phyloP scores from a whole-genome alignment of 768 basidiomycete genomes.

The Lactarius trivialis region DNA sequence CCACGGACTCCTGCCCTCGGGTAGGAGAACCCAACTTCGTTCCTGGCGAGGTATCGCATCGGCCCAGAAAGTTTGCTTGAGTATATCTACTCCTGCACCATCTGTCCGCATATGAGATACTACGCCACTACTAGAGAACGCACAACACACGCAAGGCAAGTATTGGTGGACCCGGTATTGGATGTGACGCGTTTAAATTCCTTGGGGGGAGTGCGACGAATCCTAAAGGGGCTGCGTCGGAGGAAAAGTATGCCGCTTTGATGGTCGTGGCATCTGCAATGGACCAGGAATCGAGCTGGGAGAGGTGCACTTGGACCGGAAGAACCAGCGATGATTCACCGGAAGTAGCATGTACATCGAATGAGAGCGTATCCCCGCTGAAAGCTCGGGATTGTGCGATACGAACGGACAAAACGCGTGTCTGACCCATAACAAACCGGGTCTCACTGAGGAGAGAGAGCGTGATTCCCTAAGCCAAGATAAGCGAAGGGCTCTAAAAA shows the following conservation, averaged over 20 bases:
- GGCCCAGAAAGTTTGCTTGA: constrained; percentile 49
- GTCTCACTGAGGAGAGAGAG: background rate
- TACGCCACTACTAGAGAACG: constrained; percentile 10
- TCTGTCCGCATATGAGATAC: constrained; percentile 39
- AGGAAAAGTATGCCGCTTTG: constrained; percentile 53
- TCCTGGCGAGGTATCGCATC: constrained; percentile 53
- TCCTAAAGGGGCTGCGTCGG: constrained; percentile 45
- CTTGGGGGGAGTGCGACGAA: constrained; percentile 57
- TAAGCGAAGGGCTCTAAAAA: background rate
- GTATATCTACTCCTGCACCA: constrained; percentile 80
- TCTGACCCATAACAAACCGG: constrained; percentile 17
- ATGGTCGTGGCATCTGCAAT: constrained; percentile 28
- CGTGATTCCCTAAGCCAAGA: constrained; percentile 8
- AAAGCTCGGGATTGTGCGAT: constrained; percentile 40
- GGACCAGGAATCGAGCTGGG: constrained; percentile 41
- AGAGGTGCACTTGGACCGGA: constrained; percentile 38
- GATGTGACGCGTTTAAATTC: constrained; percentile 24
- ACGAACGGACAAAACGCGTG: constrained; percentile 47
- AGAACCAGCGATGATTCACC: constrained; percentile 26
- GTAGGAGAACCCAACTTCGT: constrained; percentile 70
- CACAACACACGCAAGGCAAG: constrained; percentile 53
- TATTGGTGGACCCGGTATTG: constrained; percentile 42
- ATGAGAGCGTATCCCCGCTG: constrained; percentile 30
- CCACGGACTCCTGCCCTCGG: constrained; percentile 83
- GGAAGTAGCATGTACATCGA: constrained; percentile 35